Evolutionary conservation across 1,284 basidiomycete species (phyloP).

Genomic region (Rhodotorula glutinis): DNA sequence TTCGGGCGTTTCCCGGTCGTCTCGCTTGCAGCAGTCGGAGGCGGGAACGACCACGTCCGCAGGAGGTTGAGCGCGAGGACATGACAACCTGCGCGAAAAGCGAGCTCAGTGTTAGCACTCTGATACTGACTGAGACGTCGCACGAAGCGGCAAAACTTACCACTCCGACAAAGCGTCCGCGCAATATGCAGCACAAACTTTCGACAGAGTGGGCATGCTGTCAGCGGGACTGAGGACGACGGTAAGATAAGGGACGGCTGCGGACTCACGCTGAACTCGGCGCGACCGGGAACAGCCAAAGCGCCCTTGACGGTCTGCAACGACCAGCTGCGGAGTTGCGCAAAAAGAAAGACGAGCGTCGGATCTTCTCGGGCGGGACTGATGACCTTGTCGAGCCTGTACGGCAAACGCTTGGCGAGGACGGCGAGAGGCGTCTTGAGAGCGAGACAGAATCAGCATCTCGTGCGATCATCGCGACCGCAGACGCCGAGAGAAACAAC

Average conservation of each 20-base stretch:
- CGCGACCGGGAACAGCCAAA: conserved; percentile 76
- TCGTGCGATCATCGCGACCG: neutral
- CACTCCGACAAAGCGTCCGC: conserved; percentile 86
- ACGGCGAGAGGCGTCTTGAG: conserved; percentile 70
- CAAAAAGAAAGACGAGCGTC: conserved; percentile 80
- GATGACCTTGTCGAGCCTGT: conserved; percentile 60
- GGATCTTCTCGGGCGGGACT: conserved; percentile 88
- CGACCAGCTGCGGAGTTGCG: conserved; percentile 82
- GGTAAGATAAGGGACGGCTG: neutral
- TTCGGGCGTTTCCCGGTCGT: neutral
- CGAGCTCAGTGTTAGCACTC: neutral
- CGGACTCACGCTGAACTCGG: conserved; percentile 67
- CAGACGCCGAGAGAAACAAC: conserved; percentile 38
- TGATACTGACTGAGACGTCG: neutral
- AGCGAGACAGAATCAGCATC: neutral
- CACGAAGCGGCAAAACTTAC: conserved; percentile 54
- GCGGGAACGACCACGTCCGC: conserved; percentile 45
- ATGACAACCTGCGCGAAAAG: conserved; percentile 72
- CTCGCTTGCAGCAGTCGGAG: neutral
- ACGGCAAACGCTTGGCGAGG: conserved; percentile 58
- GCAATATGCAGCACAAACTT: conserved; percentile 87
- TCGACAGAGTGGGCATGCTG: neutral
- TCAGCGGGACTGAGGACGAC: neutral
- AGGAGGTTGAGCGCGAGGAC: conserved; percentile 79
- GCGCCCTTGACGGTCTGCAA: conserved; percentile 87